A percentile compares a stretch with the other conserved stretches of the same genome.
phyloP scores from a whole-genome alignment of 805 yeast species.

The Kuraishia ogatae region DNA sequence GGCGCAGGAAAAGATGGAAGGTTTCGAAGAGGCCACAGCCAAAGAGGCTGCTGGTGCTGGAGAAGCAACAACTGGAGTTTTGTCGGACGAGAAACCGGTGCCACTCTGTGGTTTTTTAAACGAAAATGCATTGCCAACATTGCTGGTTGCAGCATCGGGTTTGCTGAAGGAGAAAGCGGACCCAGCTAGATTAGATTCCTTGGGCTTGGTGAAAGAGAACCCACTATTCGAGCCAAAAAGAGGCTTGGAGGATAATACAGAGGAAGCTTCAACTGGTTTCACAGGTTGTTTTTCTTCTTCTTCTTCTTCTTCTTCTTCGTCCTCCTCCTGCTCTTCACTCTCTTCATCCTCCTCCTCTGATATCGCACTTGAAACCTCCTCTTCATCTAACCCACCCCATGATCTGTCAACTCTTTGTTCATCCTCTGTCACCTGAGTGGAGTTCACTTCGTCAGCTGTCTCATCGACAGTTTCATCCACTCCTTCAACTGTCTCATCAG shows the following conservation, averaged over 20 bases:
- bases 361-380: slow-evolving; percentile 8
- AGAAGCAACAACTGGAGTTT: background rate
- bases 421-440: no score
- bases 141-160: background rate
- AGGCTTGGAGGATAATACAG: background rate
- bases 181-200: no score
- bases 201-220: no score
- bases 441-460: no score
- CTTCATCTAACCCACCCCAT: slow-evolving; percentile 2
- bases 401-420: background rate
- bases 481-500: no score
- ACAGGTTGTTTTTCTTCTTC: background rate
- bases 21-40: background rate
- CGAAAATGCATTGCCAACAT: background rate
- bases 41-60: background rate
- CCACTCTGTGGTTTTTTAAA: background rate
- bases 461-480: no score
- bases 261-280: background rate
- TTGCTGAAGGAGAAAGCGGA: background rate
- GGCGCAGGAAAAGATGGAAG: no score
- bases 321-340: slow-evolving; percentile 10
- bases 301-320: slow-evolving; percentile 1
- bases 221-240: background rate
- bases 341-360: slow-evolving; percentile 10
- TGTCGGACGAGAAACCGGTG: background rate